phyloP scores from a whole-genome alignment of 73 alveolate genomes.

The Tetrahymena borealis region DNA sequence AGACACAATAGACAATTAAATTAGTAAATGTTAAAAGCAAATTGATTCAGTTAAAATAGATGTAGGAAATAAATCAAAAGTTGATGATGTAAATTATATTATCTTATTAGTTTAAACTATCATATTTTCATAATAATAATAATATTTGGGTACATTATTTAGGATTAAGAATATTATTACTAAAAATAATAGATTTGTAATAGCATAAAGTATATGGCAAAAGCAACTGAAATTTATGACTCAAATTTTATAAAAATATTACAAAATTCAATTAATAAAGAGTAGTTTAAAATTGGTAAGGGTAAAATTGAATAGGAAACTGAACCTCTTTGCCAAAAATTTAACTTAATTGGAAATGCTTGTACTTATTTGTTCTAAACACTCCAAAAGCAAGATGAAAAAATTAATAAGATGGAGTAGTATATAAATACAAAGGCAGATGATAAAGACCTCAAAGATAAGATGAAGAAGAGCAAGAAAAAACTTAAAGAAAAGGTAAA shows the following conservation, averaged over 20 bases:
- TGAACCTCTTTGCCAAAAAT: neutral
- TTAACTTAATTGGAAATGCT: neutral
- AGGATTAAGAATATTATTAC: neutral
- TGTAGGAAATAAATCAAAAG: constrained; percentile 7
- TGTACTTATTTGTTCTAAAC: neutral
- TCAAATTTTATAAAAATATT: constrained; percentile 10
- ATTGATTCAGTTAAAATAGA: constrained; percentile 23
- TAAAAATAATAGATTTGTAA: neutral
- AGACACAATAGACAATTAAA: constrained; percentile 13
- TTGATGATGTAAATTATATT: constrained; percentile 16
- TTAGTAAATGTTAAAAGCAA: constrained; percentile 1
- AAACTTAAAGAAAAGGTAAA: neutral
- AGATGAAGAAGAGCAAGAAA: constrained; percentile 10
- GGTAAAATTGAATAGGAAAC: constrained; percentile 21
- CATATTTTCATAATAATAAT: neutral
- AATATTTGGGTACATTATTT: neutral
- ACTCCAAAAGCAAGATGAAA: constrained; percentile 14
- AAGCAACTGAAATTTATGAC: constrained; percentile 24
- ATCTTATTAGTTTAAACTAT: neutral
- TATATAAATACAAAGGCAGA: constrained; percentile 18
- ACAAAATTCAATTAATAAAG: constrained; percentile 3
- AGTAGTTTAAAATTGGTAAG: constrained; percentile 6
- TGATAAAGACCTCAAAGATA: constrained; percentile 22
- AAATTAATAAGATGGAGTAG: constrained; percentile 21
- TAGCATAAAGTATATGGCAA: constrained; percentile 6